Percentiles rank a stretch among this genome's conserved stretches.
Conservation (phyloP, 345 rosid genomes). For the Hevea brasiliensis region DNA sequence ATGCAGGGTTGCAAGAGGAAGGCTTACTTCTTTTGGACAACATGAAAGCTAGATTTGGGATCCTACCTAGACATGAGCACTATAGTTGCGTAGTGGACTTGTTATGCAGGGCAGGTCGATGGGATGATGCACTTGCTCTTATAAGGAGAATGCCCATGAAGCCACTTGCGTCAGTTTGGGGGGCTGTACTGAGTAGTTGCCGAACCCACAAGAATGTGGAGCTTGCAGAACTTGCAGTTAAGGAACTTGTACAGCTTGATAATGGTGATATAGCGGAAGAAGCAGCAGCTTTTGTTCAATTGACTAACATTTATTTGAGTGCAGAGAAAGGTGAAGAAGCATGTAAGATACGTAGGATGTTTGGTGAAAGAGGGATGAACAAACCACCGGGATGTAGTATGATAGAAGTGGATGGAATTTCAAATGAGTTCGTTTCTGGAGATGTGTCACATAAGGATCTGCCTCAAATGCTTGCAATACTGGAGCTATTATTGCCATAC, state of each 20-base stretch:
- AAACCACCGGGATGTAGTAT: constrained; percentile 58
- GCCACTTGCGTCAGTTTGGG: constrained; percentile 66
- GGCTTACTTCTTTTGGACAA: constrained; percentile 37
- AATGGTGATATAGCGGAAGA: constrained; percentile 46
- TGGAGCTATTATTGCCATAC: constrained; percentile 29
- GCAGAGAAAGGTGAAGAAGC: constrained; percentile 41
- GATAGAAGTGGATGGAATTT: constrained; percentile 51
- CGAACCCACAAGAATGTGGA: constrained; percentile 56
- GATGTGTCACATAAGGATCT: constrained; percentile 41
- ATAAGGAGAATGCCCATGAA: constrained; percentile 57
- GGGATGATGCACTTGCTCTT: constrained; percentile 48
- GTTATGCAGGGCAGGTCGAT: constrained; percentile 55
- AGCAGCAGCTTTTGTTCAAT: constrained; percentile 59
- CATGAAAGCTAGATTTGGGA: constrained; percentile 43
- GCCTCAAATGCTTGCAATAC: constrained; percentile 40
- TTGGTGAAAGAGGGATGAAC: constrained; percentile 46
- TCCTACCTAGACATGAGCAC: constrained; percentile 56
- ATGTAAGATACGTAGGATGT: constrained; percentile 39
- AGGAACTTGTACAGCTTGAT: constrained; percentile 44
- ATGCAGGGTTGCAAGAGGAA: constrained; percentile 53
- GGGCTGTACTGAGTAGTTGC: constrained; percentile 54
- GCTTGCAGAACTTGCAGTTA: constrained; percentile 53
- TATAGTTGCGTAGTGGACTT: constrained; percentile 62
- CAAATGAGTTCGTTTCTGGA: constrained; percentile 52
- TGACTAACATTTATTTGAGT: constrained; percentile 46